Evolutionary conservation across 352 stramenopile genomes (phyloP), one percentile per base, ranked within the genome.

Genomic region (Plasmopara viticola): DNA sequence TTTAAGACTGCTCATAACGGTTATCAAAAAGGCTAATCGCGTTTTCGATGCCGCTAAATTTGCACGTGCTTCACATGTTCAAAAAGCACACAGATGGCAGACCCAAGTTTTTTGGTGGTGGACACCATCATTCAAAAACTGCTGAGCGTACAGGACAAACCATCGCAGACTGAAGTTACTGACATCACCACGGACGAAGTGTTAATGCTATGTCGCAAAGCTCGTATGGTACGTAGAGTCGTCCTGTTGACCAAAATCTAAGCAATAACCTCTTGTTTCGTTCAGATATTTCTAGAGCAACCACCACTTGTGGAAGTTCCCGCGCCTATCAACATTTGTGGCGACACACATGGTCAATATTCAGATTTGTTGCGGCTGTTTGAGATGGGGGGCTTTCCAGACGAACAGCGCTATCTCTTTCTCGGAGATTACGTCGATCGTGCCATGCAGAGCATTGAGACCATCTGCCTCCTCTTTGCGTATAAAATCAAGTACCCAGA

Each of bases 401-500:
- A 94, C 30, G 78, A 88, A 12, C 58, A 60, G 14, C 77, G 60
- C 53, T 91, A 86, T 53, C 58, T 87, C 31, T 87, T 87, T 44
- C 62, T 87, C 6, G 77, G 75, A 29, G 93, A 98, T 68, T 98
- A 97, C 53, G 93, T 98, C 18, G 93, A 98, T 53, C 72, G 94
- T 39, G 94, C 86, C n/a, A 97, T 96, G 73, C 89, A 97, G 51
- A 96, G 94, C 49, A 90, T 99, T 33, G 96, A 99, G 77, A 97
- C 94, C 5, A 98, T 99, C 55, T 99, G 92, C 58, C 70, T 99
- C 37, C 76, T 99, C 6, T 86, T 99, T 46, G 87, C 87, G 10
- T 99, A 98, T 84, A 99, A 99, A 71, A 97, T 99, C 70, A 98
- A 98, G 68, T 98, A 98, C 70, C 96, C 96, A 13, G 87, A 97